phyloP scores from a whole-genome alignment of 192 early-diverging fungal genomes.

The Coemansia sp. region DNA sequence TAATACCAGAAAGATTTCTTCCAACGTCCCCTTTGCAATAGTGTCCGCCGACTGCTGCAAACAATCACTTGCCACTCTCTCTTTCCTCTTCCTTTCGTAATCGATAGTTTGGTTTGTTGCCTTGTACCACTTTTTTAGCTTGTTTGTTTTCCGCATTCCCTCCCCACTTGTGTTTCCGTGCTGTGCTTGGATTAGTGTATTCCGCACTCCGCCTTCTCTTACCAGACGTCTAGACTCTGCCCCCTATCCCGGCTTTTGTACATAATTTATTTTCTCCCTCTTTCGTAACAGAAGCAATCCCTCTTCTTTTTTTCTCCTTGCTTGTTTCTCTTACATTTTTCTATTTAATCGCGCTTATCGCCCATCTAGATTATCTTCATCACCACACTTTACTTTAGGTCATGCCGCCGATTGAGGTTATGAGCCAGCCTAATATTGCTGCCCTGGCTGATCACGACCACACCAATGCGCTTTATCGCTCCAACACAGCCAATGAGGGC shows the following conservation, averaged over 20 bases:
- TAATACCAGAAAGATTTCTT: background rate
- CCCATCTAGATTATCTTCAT: background rate
- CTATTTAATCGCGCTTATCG: background rate
- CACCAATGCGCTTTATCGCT: background rate
- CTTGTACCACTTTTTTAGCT: slow-evolving; percentile 4
- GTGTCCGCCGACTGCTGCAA: background rate
- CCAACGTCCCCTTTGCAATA: background rate
- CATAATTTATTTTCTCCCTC: background rate
- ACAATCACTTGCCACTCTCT: background rate
- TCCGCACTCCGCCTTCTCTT: background rate
- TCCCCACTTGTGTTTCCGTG: background rate
- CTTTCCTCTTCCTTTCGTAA: background rate
- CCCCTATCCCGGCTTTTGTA: background rate
- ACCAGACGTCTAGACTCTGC: background rate
- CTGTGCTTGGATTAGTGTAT: background rate
- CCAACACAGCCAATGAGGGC: slow-evolving; percentile 1
- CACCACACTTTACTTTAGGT: slow-evolving; percentile 2
- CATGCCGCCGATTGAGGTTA: slow-evolving; percentile 26
- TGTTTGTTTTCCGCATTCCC: slow-evolving; percentile 1
- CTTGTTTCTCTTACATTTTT: background rate
- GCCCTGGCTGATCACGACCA: background rate
- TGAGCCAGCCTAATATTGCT: background rate
- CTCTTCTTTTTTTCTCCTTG: background rate
- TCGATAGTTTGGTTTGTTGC: background rate
- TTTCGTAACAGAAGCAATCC: background rate